Evolutionary conservation across 495 filamentous ascomycete genomes (phyloP), one percentile per base, ranked within the genome.

Genomic region (Pseudotulostoma volvatum): DNA sequence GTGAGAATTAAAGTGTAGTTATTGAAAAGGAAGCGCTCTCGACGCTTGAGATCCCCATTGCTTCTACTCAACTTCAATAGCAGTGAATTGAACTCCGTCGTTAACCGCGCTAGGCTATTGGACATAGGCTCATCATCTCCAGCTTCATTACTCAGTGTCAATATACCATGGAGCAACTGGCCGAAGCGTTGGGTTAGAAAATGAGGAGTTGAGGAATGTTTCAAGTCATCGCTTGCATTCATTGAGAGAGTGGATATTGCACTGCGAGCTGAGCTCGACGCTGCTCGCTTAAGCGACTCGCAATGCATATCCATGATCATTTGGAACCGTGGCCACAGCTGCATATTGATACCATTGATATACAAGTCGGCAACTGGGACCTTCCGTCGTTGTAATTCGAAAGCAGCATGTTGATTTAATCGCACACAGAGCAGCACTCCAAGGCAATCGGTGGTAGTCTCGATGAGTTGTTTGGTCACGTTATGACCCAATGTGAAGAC

Each of bases 251-350:
- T 54, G 39, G 66, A 56, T 36, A 68, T 47, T 38, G 76, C 54
- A 54, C 70, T 54, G 49, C 71, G 56, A 32, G 63, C 60, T 18
- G 70, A 62, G 8, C 70, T 63, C 5, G 67, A 52, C 9, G 73
- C 67, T 36, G 68, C 63, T 31, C 67, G 67, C 31, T 76, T 77
- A 15, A 96, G 67, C 8, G 82, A 88, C 31, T 93, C 84, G 58
- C 78, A 79, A 52, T 96, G 90, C n/a, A 74, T 66, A 48, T 93
- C 84, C 77, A 96, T 93, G 50, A 90, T 74, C 16, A 79, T 70
- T 60, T 96, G 92, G 52, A 97, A 84, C 19, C 86, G 78, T 3
- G 90, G 90, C 90, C 90, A 97, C 3, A 97, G 74, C 5, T 84
- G 74, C 88, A 97, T 96, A 46, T 79, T 80, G 16, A 84, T 90